A percentile compares a stretch with the other conserved stretches of the same genome.
These are phyloP conservation scores for Kodamaea suecica DNA, from an alignment of 1,139 yeast genomes.

Conservation along the genomic window DNA sequence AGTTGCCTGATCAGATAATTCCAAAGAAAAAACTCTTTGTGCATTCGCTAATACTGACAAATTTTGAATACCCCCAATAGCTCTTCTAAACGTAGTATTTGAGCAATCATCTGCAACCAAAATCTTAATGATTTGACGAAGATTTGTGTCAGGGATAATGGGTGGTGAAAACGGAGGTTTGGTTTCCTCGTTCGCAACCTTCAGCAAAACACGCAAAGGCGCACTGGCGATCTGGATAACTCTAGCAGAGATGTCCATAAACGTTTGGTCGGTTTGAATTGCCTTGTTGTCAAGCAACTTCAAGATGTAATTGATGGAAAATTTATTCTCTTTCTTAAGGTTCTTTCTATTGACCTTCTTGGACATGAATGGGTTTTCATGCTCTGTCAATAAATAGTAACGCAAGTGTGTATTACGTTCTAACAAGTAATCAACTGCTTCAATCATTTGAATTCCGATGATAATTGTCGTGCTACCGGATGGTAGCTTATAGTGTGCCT, in stretches of 20 bases:
- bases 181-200: constrained; percentile 15
- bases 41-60: constrained; percentile 62
- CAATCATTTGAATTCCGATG: constrained; percentile 76
- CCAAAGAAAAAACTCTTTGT: constrained; percentile 62
- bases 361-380: constrained; percentile 57
- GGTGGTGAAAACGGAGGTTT: constrained; percentile 53
- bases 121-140: constrained; percentile 63
- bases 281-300: constrained; percentile 59
- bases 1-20: constrained; percentile 66
- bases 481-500: constrained; percentile 34
- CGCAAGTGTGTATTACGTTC: constrained; percentile 69
- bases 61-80: constrained; percentile 80
- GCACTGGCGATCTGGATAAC: constrained; percentile 75
- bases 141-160: constrained; percentile 58
- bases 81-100: constrained; percentile 80
- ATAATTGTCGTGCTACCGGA: constrained; percentile 63
- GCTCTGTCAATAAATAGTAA: constrained; percentile 77
- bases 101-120: constrained; percentile 85
- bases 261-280: constrained; percentile 66
- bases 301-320: constrained; percentile 71
- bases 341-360: constrained; percentile 38
- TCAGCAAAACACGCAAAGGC: constrained; percentile 56
- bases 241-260: constrained; percentile 74
- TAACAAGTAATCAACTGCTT: constrained; percentile 67
- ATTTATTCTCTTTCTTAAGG: constrained; percentile 50